phyloP scores from a whole-genome alignment of 768 basidiomycete genomes.

The Boletus vinaceobasis region DNA sequence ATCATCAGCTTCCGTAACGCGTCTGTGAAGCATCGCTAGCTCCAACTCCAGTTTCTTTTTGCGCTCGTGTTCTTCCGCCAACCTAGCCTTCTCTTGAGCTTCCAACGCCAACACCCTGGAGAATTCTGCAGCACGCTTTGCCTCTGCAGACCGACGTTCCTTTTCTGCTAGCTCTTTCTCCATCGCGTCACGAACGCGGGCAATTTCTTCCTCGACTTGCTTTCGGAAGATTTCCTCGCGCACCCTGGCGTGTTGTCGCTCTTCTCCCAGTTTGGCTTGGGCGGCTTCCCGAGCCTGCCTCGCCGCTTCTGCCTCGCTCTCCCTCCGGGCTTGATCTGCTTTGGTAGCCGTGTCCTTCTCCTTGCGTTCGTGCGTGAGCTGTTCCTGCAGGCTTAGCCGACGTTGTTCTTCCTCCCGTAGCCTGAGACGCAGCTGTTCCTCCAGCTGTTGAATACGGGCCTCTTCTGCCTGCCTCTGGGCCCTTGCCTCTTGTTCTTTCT shows the following conservation, averaged over 20 bases:
- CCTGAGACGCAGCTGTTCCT: slow-evolving; percentile 27
- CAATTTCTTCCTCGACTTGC: slow-evolving; percentile 28
- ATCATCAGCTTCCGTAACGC: slow-evolving; percentile 27
- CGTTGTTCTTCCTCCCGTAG: slow-evolving; percentile 30
- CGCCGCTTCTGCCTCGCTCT: slow-evolving; percentile 21
- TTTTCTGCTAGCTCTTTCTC: slow-evolving; percentile 19
- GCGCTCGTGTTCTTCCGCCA: slow-evolving; percentile 30
- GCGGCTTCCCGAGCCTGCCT: slow-evolving; percentile 19
- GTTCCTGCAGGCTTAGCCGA: slow-evolving; percentile 22
- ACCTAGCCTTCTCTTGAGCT: slow-evolving; percentile 29
- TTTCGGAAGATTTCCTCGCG: slow-evolving; percentile 25
- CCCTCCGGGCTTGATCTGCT: slow-evolving; percentile 16
- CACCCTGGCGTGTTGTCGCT: slow-evolving; percentile 21
- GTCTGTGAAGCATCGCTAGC: slow-evolving; percentile 24
- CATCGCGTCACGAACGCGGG: slow-evolving; percentile 22
- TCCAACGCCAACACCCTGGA: slow-evolving; percentile 24
- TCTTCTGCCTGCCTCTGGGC: slow-evolving; percentile 22
- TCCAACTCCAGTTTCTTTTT: slow-evolving; percentile 28
- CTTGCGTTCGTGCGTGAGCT: slow-evolving; percentile 24
- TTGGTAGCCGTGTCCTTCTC: slow-evolving; percentile 13
- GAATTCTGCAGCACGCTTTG: slow-evolving; percentile 29
- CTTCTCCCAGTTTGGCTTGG: slow-evolving; percentile 23
- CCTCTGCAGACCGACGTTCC: slow-evolving; percentile 23
- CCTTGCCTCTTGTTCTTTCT: slow-evolving; percentile 23
- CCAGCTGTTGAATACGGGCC: slow-evolving; percentile 22